Conservation (phyloP, 805 yeast species). For the Teunomyces lycoperdinae region DNA sequence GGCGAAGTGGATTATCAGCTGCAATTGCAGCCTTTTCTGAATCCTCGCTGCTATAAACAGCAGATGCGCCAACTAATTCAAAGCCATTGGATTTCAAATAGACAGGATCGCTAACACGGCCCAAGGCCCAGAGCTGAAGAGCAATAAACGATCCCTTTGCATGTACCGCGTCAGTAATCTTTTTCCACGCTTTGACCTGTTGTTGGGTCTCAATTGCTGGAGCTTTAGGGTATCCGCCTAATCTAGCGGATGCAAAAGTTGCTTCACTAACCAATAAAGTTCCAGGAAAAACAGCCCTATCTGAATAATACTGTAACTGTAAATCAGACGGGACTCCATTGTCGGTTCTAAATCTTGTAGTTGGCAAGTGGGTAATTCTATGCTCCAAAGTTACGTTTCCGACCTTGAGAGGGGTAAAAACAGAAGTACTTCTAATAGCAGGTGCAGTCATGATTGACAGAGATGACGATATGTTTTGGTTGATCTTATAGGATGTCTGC, state of each 20-base stretch:
- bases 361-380: conserved; percentile 51
- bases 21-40: conserved; percentile 30
- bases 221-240: conserved; percentile 24
- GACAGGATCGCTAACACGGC: conserved; percentile 25
- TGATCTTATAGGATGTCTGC: too few relatives aligned
- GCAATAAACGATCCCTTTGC: conserved; percentile 11
- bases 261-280: conserved; percentile 50
- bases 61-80: conserved; percentile 16
- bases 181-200: conserved; percentile 28
- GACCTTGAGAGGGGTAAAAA: conserved; percentile 46
- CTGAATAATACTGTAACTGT: conserved; percentile 50
- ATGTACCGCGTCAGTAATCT: conserved; percentile 15
- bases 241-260: conserved; percentile 25
- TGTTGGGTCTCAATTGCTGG: conserved; percentile 20
- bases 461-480: too few relatives aligned
- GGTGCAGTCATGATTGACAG: not conserved
- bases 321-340: conserved; percentile 46
- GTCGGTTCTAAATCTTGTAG: conserved; percentile 45
- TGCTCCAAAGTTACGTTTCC: conserved; percentile 37
- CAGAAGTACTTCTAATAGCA: conserved; percentile 26
- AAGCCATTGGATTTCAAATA: conserved; percentile 21
- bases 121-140: conserved; percentile 15
- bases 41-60: conserved; percentile 15
- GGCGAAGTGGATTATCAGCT: conserved; percentile 18
- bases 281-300: conserved; percentile 56